phyloP scores from a whole-genome alignment of 2,329 filamentous ascomycete genomes.

The Rhinocladiella mackenziei region DNA sequence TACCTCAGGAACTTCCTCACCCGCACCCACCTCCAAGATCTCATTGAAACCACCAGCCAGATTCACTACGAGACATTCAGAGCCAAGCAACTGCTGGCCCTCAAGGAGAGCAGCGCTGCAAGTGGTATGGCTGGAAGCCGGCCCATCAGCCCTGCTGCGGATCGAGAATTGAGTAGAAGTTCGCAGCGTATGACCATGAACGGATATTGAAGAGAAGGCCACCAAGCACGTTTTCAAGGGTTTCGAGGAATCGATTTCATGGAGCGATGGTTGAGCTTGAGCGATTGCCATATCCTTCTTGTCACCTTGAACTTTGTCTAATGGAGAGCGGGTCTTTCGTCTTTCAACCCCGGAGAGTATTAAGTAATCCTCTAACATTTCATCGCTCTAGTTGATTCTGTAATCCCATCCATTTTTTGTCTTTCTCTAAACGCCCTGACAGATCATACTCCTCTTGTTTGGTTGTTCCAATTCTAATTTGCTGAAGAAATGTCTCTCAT shows the following conservation, averaged over 20 bases:
- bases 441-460: background rate
- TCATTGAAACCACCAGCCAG: conserved; percentile 98
- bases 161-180: conserved; percentile 92
- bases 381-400: background rate
- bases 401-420: background rate
- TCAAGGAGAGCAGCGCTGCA: conserved; percentile 96
- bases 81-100: conserved; percentile 93
- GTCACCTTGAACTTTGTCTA: conserved; percentile 12
- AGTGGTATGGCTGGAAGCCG: conserved; percentile 68
- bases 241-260: conserved; percentile 16
- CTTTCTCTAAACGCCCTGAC: background rate
- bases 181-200: conserved; percentile 99
- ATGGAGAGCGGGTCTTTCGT: conserved; percentile 29
- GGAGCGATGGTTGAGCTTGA: conserved; percentile 20
- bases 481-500: conserved; percentile 33
- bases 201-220: conserved; percentile 66
- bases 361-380: conserved; percentile 22
- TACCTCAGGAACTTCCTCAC: conserved; percentile 98
- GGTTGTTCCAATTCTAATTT: background rate
- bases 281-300: conserved; percentile 20
- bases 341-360: conserved; percentile 22
- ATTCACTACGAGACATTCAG: conserved; percentile 99
- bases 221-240: conserved; percentile 4
- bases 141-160: conserved; percentile 91
- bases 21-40: conserved; percentile 94